These are phyloP conservation scores for Tylopilus sp. DNA, from an alignment of 1,284 basidiomycete species.

Conservation along the genomic window DNA sequence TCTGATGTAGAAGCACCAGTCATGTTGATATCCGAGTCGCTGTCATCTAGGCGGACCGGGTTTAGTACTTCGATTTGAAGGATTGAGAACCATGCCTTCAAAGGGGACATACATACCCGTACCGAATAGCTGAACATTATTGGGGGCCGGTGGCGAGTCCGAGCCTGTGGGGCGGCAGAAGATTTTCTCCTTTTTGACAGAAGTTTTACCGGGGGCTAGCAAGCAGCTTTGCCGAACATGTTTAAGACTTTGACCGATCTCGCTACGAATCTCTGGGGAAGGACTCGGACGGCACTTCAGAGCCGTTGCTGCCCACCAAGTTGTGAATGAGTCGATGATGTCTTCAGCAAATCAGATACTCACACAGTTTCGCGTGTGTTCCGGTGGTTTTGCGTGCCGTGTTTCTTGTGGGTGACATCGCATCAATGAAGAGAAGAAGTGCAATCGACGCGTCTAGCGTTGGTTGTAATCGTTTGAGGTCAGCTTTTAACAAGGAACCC, in stretches of 20 bases:
- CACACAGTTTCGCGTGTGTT: slow-evolving; percentile 18
- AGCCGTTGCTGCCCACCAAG: background rate
- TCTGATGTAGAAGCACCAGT: no score
- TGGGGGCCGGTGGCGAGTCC: no score
- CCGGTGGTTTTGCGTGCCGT: slow-evolving; percentile 39
- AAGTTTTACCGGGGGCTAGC: background rate
- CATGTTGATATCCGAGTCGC: no score
- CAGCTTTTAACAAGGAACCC: slow-evolving; percentile 26
- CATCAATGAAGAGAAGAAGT: background rate
- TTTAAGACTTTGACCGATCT: background rate
- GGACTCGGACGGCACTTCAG: background rate
- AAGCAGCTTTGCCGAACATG: slow-evolving; percentile 5
- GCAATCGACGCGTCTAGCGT: no score
- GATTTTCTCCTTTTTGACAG: background rate
- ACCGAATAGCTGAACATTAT: no score
- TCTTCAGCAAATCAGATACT: slow-evolving; percentile 2
- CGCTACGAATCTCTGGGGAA: background rate
- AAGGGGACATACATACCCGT: no score
- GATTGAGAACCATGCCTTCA: no score
- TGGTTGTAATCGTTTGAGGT: background rate
- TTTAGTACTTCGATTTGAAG: no score
- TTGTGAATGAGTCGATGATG: background rate
- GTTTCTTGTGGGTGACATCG: slow-evolving; percentile 25
- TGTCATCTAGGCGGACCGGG: no score
- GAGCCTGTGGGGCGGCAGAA: no score